phyloP scores from a whole-genome alignment of 495 filamentous ascomycete species.

The Parathielavia appendiculata region DNA sequence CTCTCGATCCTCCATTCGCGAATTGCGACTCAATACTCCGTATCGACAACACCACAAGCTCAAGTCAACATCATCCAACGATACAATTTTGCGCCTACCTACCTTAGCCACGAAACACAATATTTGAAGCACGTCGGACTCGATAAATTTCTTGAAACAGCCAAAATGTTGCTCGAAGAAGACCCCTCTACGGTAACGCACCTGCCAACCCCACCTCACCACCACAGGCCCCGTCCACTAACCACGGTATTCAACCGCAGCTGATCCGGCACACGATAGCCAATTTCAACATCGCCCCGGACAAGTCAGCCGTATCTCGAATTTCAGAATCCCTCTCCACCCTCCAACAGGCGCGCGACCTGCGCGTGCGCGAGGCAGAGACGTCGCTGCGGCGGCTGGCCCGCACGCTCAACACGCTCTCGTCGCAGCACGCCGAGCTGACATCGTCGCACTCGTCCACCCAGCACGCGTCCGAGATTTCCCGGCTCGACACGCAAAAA shows the following conservation, averaged over 20 bases:
- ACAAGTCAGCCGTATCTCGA: constrained; percentile 79
- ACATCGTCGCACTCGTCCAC: constrained; percentile 63
- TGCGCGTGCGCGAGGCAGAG: constrained; percentile 68
- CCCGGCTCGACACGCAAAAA: constrained; percentile 85
- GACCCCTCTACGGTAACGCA: constrained; percentile 73
- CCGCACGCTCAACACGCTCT: constrained; percentile 63
- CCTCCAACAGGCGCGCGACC: constrained; percentile 70
- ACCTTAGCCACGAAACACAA: background rate
- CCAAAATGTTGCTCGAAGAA: constrained; percentile 93
- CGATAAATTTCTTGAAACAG: constrained; percentile 10
- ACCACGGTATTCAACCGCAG: constrained; percentile 36
- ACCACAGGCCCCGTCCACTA: background rate
- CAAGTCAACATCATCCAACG: background rate
- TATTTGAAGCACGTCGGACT: background rate
- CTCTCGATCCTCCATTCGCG: constrained; percentile 15
- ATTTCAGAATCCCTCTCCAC: constrained; percentile 77
- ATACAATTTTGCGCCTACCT: background rate
- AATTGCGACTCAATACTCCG: background rate
- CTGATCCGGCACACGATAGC: constrained; percentile 84
- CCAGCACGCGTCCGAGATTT: constrained; percentile 73
- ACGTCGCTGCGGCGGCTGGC: constrained; percentile 65
- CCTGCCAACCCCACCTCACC: background rate
- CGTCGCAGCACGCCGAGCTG: constrained; percentile 65
- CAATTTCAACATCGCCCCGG: constrained; percentile 90
- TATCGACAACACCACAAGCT: no score